Evolutionary conservation across 2,329 filamentous ascomycete species (phyloP).

Genomic region (Pseudogymnoascus sp.): DNA sequence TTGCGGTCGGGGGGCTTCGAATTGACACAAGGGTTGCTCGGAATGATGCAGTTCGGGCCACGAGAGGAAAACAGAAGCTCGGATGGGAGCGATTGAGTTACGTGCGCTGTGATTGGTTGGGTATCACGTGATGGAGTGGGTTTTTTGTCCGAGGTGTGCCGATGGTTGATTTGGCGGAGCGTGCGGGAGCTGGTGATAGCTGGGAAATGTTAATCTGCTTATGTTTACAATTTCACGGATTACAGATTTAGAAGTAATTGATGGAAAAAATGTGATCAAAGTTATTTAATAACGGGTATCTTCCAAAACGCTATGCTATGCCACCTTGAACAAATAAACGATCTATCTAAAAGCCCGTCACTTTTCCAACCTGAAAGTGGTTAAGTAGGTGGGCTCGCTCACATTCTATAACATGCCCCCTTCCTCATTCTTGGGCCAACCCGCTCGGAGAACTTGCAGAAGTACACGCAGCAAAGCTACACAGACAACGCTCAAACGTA

Average conservation of each 20-base stretch:
- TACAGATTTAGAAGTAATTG: background rate
- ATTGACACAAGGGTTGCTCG: background rate
- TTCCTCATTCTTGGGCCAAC: background rate
- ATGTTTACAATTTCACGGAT: too few species aligned
- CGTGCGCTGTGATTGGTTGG: background rate
- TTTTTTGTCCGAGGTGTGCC: slow-evolving; percentile 1
- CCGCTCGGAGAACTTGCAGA: background rate
- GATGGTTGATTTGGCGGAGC: background rate
- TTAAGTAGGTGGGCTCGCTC: background rate
- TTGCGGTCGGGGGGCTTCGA: background rate
- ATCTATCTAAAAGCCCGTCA: background rate
- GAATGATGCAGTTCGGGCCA: background rate
- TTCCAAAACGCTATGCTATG: background rate
- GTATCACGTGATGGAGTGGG: background rate
- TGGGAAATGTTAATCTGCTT: background rate
- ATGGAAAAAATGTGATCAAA: background rate
- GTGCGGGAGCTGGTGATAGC: background rate
- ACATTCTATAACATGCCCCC: background rate
- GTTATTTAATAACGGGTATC: background rate
- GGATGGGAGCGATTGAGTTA: background rate
- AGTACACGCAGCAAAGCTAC: background rate
- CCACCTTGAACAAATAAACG: background rate
- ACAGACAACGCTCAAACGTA: background rate
- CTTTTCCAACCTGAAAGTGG: background rate
- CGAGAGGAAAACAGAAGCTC: slow-evolving; percentile 2